These are phyloP conservation scores for Mangifera indica DNA, from an alignment of 345 rosid species.

Conservation along the genomic window DNA sequence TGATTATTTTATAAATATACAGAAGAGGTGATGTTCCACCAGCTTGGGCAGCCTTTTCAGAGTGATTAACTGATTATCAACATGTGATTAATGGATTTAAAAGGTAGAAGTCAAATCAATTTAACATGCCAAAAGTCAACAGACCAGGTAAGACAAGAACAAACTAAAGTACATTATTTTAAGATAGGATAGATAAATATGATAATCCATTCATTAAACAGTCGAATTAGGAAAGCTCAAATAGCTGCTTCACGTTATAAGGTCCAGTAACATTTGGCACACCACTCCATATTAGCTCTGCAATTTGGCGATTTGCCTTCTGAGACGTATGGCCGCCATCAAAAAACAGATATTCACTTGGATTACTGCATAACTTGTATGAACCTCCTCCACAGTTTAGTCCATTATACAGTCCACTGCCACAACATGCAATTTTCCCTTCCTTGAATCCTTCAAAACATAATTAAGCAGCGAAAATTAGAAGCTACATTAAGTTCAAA, in stretches of 20 bases:
- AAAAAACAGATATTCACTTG: slow-evolving; percentile 22
- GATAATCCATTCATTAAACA: no score
- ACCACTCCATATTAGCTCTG: slow-evolving; percentile 23
- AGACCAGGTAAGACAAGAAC: no score
- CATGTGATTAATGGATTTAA: no score
- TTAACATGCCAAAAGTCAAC: no score
- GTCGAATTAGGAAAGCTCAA: not conserved
- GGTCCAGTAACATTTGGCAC: slow-evolving; percentile 19
- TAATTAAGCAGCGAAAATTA: no score
- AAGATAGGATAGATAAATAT: not conserved
- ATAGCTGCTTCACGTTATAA: slow-evolving; percentile 20
- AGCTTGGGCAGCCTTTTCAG: no score
- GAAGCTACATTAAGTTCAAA: no score
- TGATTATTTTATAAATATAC: no score
- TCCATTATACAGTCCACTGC: slow-evolving; percentile 5
- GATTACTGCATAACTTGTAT: slow-evolving; percentile 17
- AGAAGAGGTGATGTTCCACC: no score
- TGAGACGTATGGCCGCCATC: slow-evolving; percentile 25
- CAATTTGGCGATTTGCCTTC: slow-evolving; percentile 16
- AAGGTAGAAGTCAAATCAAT: no score
- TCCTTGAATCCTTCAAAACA: slow-evolving; percentile 15
- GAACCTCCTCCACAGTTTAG: not conserved
- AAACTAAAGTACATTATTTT: no score
- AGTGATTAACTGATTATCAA: no score
- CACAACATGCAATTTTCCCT: slow-evolving; percentile 10